Base-by-base conservation (phyloP, 2,329 filamentous ascomycete genomes). In the Emmonsiellopsis sp. region DNA sequence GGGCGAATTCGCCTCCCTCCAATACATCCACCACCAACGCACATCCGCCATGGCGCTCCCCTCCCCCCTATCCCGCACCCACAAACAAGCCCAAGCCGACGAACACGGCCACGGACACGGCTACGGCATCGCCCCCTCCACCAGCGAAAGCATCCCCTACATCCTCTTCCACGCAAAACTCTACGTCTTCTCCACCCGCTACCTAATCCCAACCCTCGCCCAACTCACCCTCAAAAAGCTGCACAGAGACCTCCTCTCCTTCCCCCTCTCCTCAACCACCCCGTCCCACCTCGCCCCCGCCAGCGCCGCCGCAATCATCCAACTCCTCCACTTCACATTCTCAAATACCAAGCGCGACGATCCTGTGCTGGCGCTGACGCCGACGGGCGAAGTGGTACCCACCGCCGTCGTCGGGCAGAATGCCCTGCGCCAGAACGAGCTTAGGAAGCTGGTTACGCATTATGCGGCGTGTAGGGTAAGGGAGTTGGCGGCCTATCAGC, bases 91-190 rank as follows among this genome's bases (percentile, higher is more conserved):
- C 20, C 20, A 26, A 26, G 20, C 20, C 20, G 20, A 26, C 20
- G 20, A 26, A 26, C 20, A 26, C n/a, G n/a, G n/a, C n/a, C n/a
- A 53, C 50, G 50, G 47, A 5, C 50, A 49, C 7, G 35, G 45
- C 5, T 53, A 55, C 48, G 50, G 55, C 48, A 38, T 53, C 53
- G 53, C 49, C 47, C 44, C 50, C 9, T 44, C n/a, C 43, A 52
- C 38, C 35, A 44, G 49, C 1, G 55, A 60, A 9, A 45, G 45
- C 31, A 50, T 68, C 10, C 69, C 70, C 3, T 72, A 73, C 53
- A 63, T 72, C 31, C 63, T 70, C 40, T 72, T 72, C 59, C 70
- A 73, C 42, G 70, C 70, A n/a, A 72, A 73, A 59, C 55, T 73
- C 45, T 72, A 73, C 55, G 67, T 71, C 54, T 72, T 73, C 52